Evolutionary conservation across 1,139 yeast genomes (phyloP).

Genomic region (Taiozyma sp.): DNA sequence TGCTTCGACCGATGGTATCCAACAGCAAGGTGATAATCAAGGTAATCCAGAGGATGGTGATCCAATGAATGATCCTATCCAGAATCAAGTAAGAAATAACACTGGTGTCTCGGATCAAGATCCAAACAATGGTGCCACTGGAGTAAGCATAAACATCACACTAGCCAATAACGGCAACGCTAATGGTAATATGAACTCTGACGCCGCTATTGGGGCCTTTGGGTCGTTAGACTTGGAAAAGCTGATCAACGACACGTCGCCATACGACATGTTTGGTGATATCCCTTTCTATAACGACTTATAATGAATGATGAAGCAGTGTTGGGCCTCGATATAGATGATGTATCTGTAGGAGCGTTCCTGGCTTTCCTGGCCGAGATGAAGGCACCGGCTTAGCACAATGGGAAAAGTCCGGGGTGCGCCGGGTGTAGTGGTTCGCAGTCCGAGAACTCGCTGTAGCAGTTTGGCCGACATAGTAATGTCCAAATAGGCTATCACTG

Average conservation of each 20-base stretch:
- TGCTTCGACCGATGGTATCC: neutral
- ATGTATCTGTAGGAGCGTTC: too few species aligned
- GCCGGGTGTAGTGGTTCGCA: neutral
- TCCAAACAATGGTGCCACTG: neutral
- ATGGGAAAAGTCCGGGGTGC: neutral
- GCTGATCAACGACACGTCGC: slow-evolving; percentile 13
- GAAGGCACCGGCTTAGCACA: neutral
- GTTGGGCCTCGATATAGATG: too few species aligned
- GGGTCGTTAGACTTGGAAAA: slow-evolving; percentile 13
- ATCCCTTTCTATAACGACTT: slow-evolving; percentile 1
- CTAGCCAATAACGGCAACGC: neutral
- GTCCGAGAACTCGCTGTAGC: neutral
- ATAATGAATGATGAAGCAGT: neutral
- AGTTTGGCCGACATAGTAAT: neutral
- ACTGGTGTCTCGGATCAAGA: neutral
- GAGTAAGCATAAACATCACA: neutral
- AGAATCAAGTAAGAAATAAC: neutral
- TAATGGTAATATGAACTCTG: neutral
- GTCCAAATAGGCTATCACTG: neutral
- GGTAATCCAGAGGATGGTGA: neutral
- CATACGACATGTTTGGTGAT: slow-evolving; percentile 18
- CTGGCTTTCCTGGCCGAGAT: neutral
- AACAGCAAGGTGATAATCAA: neutral
- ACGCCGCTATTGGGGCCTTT: slow-evolving; percentile 5
- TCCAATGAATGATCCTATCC: neutral